A percentile compares a stretch with the other conserved stretches of the same genome.
phyloP scores from a whole-genome alignment of 805 yeast genomes.

The Schizosaccharomyces pombe region DNA sequence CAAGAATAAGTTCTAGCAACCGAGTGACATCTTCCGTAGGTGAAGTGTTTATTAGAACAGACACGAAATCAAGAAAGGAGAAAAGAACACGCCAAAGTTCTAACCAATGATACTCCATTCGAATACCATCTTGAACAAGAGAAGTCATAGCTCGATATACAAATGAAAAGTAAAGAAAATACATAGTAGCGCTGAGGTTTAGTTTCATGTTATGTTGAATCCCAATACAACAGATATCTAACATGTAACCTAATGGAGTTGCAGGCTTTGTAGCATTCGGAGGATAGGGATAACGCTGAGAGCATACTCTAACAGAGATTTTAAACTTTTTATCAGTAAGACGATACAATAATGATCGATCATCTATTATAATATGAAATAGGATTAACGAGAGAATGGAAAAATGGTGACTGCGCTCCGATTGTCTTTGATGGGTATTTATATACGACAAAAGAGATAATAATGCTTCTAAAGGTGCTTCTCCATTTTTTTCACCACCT shows the following conservation, averaged over 20 bases:
- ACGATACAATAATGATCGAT: background rate
- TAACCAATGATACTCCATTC: background rate
- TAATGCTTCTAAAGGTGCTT: background rate
- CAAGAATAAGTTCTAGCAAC: background rate
- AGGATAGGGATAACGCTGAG: background rate
- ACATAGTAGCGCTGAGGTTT: background rate
- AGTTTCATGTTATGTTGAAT: background rate
- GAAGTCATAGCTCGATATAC: background rate
- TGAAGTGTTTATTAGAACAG: background rate
- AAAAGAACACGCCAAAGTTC: background rate
- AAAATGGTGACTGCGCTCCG: background rate
- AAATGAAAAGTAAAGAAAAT: background rate
- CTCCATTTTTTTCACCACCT: background rate
- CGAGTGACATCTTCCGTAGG: background rate
- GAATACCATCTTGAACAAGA: background rate
- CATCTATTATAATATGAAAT: background rate
- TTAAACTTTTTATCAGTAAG: background rate
- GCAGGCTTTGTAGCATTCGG: background rate
- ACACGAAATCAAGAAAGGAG: background rate
- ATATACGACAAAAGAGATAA: background rate
- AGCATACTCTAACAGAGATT: background rate
- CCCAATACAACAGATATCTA: background rate
- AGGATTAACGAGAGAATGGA: background rate
- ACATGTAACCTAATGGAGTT: background rate
- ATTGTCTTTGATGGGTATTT: background rate